phyloP scores from a whole-genome alignment of 805 yeast species.

The Saturnispora hagleri region DNA sequence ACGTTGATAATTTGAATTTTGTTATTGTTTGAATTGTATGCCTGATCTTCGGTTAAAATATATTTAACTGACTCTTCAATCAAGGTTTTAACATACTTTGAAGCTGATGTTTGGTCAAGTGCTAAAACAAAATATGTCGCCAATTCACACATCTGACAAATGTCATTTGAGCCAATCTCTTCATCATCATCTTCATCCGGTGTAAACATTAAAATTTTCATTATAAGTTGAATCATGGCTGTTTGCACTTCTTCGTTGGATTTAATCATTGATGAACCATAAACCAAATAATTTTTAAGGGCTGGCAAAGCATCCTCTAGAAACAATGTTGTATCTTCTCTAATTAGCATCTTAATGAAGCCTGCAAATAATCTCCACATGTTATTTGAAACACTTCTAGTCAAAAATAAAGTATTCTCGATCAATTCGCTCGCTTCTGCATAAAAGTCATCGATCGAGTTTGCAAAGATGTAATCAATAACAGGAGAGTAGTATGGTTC shows the following conservation, averaged over 20 bases:
- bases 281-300: constrained; percentile 63
- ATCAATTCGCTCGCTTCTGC: constrained; percentile 77
- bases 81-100: constrained; percentile 37
- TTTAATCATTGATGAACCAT: constrained; percentile 40
- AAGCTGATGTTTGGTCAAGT: constrained; percentile 37
- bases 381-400: constrained; percentile 51
- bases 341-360: constrained; percentile 29
- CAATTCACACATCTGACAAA: constrained; percentile 49
- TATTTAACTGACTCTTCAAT: constrained; percentile 36
- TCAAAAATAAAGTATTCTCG: constrained; percentile 60
- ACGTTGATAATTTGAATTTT: constrained; percentile 49
- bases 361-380: constrained; percentile 68
- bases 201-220: constrained; percentile 28
- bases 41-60: constrained; percentile 27
- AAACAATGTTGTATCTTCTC: constrained; percentile 49
- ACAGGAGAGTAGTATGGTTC: constrained; percentile 73
- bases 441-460: constrained; percentile 68
- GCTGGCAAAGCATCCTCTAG: constrained; percentile 70
- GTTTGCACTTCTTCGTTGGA: constrained; percentile 37
- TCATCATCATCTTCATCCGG: constrained; percentile 34
- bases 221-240: constrained; percentile 44
- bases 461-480: constrained; percentile 53
- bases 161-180: constrained; percentile 43
- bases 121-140: constrained; percentile 56
- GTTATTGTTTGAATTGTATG: constrained; percentile 18